These are phyloP conservation scores for Hypoxylon perforatum DNA, from an alignment of 495 filamentous ascomycete species.

Conservation along the genomic window DNA sequence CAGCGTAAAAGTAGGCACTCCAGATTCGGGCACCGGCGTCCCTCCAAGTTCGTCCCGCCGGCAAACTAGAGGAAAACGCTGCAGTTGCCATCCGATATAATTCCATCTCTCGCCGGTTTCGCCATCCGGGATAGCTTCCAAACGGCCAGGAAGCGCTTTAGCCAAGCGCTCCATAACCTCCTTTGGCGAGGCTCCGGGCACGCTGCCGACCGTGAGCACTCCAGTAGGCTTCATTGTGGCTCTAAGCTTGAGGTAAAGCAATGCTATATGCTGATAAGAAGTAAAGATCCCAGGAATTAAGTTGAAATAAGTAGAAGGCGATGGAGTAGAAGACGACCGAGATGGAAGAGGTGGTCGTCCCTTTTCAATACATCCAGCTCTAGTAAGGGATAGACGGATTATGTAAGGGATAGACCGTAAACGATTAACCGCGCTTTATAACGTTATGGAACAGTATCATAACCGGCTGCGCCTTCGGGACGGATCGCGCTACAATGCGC, in stretches of 20 bases:
- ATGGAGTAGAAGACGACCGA: too few relatives aligned
- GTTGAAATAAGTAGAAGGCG: too few relatives aligned
- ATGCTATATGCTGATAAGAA: constrained; percentile 15
- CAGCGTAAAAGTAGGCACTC: constrained; percentile 36
- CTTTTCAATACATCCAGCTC: too few relatives aligned
- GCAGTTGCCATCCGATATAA: constrained; percentile 51
- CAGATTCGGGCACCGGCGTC: constrained; percentile 13
- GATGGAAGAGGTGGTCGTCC: too few relatives aligned
- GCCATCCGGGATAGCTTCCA: constrained; percentile 55
- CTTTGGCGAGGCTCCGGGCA: constrained; percentile 46
- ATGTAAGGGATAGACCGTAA: too few relatives aligned
- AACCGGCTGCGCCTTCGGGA: too few relatives aligned
- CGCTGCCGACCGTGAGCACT: constrained; percentile 50
- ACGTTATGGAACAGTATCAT: too few relatives aligned
- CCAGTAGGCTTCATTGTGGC: constrained; percentile 33
- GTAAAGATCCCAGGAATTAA: not conserved
- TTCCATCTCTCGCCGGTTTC: constrained; percentile 52
- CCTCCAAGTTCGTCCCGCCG: constrained; percentile 27
- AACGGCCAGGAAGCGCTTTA: constrained; percentile 42
- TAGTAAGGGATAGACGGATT: too few relatives aligned
- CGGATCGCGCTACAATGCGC: too few relatives aligned
- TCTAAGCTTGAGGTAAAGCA: constrained; percentile 10
- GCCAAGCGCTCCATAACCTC: constrained; percentile 46
- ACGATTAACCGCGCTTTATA: too few relatives aligned
- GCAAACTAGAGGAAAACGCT: constrained; percentile 41